Evolutionary conservation across 495 filamentous ascomycete species (phyloP), one percentile per base, ranked within the genome.

Genomic region (Staphylotrichum tortipilum): DNA sequence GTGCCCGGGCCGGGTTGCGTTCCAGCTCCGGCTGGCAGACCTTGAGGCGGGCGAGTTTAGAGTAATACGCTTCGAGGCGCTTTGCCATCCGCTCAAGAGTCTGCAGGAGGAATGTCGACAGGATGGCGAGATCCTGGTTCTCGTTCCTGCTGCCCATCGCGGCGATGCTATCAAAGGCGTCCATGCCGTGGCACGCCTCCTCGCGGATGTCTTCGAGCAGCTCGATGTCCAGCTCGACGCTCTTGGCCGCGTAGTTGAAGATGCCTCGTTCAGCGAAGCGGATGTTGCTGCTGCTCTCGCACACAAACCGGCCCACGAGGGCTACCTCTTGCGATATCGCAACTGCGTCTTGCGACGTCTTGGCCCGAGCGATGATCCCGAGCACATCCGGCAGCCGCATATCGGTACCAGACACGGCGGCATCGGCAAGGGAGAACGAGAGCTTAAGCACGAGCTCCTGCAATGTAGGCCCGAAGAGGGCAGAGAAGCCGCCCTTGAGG

Each of bases 391-490:
- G 72, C 1, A 77, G 60, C 17, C 68, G 56, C 29, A 57, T 58
- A 21, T 67, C 60, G 2, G 57, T 57, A 12, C 59, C 63, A 3
- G 56, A 39, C 7, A 61, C 42, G 19, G 63, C 64, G 4, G 60
- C 51, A 23, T 65, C 66, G 6, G 73, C 70, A 10, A 75, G 50
- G 5, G 61, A 61, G 55, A 74, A 77, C 0, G 74, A 72, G 2
- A 77, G 65, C 53, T 76, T 76, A 44, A 77, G 64, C 7, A 72
- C 72, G 15, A 76, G 66, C 44, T 76, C 72, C 34, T 77, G 71
- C 5, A 77, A 51, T 49, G 66, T 72, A 35, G 69, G 55, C 7
- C 71, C 72, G 35, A 77, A 77, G 0, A 77, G 58, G 2, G 72
- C 67, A 5, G 67, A 62, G 48, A 77, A 77, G 2, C 71, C 71